phyloP scores from a whole-genome alignment of 352 stramenopile species.

The Globisporangium heterothallicum region DNA sequence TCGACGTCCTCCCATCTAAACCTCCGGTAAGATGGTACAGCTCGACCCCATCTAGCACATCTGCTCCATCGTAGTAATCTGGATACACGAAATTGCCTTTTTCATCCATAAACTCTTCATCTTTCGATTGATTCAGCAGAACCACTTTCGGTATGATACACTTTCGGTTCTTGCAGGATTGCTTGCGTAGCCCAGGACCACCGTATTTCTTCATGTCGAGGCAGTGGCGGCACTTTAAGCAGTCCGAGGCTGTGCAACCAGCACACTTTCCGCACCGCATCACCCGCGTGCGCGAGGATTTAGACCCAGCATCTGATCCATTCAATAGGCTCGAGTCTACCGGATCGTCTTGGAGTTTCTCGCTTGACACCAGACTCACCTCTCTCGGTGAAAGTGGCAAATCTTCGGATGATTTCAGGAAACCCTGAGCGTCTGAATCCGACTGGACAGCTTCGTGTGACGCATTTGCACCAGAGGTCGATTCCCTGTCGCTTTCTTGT shows the following conservation, averaged over 20 bases:
- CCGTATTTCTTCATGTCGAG: constrained; percentile 86
- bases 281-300: constrained; percentile 44
- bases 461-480: constrained; percentile 18
- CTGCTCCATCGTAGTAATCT: constrained; percentile 25
- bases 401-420: constrained; percentile 24
- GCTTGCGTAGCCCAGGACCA: constrained; percentile 69
- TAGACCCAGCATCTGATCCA: constrained; percentile 29
- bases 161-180: constrained; percentile 78
- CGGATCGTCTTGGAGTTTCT: constrained; percentile 31
- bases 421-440: constrained; percentile 25
- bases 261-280: constrained; percentile 74
- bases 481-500: constrained; percentile 52
- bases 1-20: constrained; percentile 11
- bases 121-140: constrained; percentile 55
- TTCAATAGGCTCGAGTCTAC: constrained; percentile 6
- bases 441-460: constrained; percentile 17
- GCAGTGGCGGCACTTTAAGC: constrained; percentile 73
- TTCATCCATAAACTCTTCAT: constrained; percentile 50
- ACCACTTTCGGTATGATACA: constrained; percentile 69
- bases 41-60: constrained; percentile 24
- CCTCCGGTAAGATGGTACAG: constrained; percentile 11
- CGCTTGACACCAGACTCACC: constrained; percentile 23
- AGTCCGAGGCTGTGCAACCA: constrained; percentile 65
- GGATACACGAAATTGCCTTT: constrained; percentile 31
- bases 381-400: constrained; percentile 28